These are phyloP conservation scores for Penicillium occitanis DNA, from an alignment of 2,329 filamentous ascomycete genomes.

Conservation along the genomic window DNA sequence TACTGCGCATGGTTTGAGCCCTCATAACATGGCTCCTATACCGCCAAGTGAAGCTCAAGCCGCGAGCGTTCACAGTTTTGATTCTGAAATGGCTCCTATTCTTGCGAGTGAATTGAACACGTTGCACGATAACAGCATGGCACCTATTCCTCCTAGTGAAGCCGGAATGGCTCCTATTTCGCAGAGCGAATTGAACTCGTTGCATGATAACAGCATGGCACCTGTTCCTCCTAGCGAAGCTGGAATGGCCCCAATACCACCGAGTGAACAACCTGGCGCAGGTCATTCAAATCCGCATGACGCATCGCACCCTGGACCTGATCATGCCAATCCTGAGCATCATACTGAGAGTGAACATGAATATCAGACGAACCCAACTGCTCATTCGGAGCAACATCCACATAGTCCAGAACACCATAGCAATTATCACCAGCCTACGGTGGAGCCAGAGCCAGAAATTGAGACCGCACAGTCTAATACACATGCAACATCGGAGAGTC, in stretches of 20 bases:
- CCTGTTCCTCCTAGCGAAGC: constrained; percentile 8
- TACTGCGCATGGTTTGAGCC: too few species aligned
- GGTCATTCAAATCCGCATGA: not conserved
- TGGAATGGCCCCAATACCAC: constrained; percentile 9
- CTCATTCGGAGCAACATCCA: not conserved
- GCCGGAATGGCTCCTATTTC: constrained; percentile 9
- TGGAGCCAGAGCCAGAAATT: not conserved
- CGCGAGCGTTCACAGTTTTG: not conserved
- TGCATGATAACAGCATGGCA: not conserved
- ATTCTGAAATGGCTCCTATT: constrained; percentile 12
- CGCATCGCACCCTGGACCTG: not conserved
- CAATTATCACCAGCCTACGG: constrained; percentile 5
- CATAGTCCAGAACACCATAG: not conserved
- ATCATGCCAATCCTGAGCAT: not conserved
- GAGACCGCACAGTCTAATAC: not conserved
- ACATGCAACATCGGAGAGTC: not conserved
- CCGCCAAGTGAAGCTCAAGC: constrained; percentile 9
- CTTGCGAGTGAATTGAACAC: not conserved
- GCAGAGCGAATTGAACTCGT: not conserved
- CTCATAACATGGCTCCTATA: constrained; percentile 11
- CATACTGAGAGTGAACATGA: not conserved
- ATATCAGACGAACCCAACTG: not conserved
- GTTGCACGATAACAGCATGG: not conserved
- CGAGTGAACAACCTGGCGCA: constrained; percentile 2
- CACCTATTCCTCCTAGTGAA: constrained; percentile 10